A percentile compares a stretch with the other conserved stretches of the same genome.
Conservation (phyloP, 805 yeast species). For the Candida hispaniensis region DNA sequence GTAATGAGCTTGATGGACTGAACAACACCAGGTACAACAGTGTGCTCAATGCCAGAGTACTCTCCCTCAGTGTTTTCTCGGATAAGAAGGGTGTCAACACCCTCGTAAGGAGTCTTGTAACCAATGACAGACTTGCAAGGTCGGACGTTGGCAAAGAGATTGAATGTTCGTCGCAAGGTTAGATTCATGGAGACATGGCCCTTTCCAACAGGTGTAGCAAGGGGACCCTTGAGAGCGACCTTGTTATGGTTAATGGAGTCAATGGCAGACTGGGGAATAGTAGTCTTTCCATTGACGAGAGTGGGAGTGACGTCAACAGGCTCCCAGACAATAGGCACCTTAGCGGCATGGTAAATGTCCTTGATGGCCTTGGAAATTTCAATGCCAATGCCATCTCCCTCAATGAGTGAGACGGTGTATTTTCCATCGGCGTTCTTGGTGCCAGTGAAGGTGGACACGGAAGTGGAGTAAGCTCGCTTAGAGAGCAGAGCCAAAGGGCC, state of each 20-base stretch:
- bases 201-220: slow-evolving; percentile 97
- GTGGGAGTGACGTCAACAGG: slow-evolving; percentile 92
- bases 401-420: slow-evolving; percentile 88
- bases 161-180: slow-evolving; percentile 94
- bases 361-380: slow-evolving; percentile 93
- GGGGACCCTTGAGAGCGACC: slow-evolving; percentile 95
- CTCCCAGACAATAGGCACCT: slow-evolving; percentile 96
- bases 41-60: slow-evolving; percentile 98
- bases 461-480: slow-evolving; percentile 25
- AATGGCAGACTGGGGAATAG: slow-evolving; percentile 86
- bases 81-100: slow-evolving; percentile 89
- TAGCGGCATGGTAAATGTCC: slow-evolving; percentile 84
- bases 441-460: slow-evolving; percentile 35
- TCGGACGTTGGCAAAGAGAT: slow-evolving; percentile 92
- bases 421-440: slow-evolving; percentile 47
- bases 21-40: slow-evolving; percentile 95
- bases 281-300: slow-evolving; percentile 82
- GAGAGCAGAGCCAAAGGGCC: too few relatives aligned
- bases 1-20: slow-evolving; percentile 97
- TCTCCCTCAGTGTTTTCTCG: slow-evolving; percentile 99
- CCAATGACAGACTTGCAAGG: slow-evolving; percentile 93
- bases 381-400: slow-evolving; percentile 97
- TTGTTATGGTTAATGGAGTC: slow-evolving; percentile 84
- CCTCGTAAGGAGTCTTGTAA: slow-evolving; percentile 77
- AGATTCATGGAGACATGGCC: slow-evolving; percentile 97